Percentiles rank a stretch among this genome's conserved stretches.
These are phyloP conservation scores for Metahyphopichia silvanorum DNA, from an alignment of 805 yeast genomes.

Conservation along the genomic window DNA sequence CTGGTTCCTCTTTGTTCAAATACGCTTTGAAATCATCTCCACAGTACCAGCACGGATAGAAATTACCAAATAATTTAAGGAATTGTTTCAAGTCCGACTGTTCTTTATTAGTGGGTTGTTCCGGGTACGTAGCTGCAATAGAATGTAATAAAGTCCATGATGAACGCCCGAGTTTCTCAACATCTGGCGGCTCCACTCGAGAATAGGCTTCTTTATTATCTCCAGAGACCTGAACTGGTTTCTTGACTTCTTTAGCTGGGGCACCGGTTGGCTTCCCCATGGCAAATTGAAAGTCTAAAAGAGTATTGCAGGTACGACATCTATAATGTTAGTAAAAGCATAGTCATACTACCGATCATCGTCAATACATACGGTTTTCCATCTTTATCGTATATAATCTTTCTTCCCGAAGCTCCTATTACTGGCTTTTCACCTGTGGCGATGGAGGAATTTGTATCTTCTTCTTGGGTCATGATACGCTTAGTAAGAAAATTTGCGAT, in stretches of 20 bases:
- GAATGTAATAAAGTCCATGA: conserved; percentile 93
- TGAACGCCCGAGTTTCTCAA: conserved; percentile 70
- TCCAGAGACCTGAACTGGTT: neutral
- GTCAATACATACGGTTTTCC: conserved; percentile 83
- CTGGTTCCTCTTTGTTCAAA: conserved; percentile 51
- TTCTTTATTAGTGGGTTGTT: conserved; percentile 53
- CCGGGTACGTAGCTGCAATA: conserved; percentile 87
- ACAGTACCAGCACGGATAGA: conserved; percentile 94
- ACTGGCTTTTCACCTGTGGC: no score
- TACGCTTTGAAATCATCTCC: conserved; percentile 78
- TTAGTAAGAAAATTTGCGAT: no score
- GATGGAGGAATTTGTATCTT: no score
- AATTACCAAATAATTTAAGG: conserved; percentile 63
- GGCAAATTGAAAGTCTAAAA: conserved; percentile 75
- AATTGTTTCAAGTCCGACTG: conserved; percentile 73
- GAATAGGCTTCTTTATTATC: conserved; percentile 4
- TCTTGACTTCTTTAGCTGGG: conserved; percentile 5
- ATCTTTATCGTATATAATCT: conserved; percentile 75
- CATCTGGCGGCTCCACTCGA: conserved; percentile 74
- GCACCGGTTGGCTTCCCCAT: conserved; percentile 7
- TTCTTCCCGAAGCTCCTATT: conserved; percentile 59
- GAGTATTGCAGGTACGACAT: conserved; percentile 85
- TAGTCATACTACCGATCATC: neutral
- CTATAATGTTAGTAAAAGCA: conserved; percentile 21
- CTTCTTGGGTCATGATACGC: no score